A percentile compares a stretch with the other conserved stretches of the same genome.
Evolutionary conservation across 306 rosid species (phyloP).

Genomic region (Quercus cerris): DNA sequence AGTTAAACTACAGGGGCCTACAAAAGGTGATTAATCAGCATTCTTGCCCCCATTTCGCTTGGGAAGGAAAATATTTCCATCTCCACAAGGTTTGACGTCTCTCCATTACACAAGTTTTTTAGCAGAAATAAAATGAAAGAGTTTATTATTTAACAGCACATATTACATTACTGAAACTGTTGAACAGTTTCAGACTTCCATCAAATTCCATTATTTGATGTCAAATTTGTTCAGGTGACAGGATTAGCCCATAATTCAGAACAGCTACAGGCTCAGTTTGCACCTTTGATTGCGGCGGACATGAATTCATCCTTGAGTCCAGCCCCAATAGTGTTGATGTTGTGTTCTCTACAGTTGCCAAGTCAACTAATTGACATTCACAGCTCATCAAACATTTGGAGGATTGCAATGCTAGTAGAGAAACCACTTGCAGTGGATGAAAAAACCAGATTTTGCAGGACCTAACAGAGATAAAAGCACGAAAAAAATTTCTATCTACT

Average conservation of each 20-base stretch:
- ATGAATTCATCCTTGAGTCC: not conserved
- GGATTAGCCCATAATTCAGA: not conserved
- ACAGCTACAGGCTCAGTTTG: not conserved
- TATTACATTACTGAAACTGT: not conserved
- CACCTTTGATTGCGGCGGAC: not conserved
- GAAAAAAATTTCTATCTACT: slow-evolving; percentile 12
- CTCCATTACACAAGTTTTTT: too few relatives aligned
- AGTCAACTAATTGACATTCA: not conserved
- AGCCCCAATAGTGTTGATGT: not conserved
- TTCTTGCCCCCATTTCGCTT: too few relatives aligned
- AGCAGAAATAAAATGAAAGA: too few relatives aligned
- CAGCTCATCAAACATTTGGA: not conserved
- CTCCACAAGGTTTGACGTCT: too few relatives aligned
- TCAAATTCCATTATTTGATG: not conserved
- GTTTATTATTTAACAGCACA: not conserved
- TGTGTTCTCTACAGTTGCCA: not conserved
- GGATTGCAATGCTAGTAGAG: not conserved
- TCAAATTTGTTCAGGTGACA: not conserved
- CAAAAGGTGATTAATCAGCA: too few relatives aligned
- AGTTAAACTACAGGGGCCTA: too few relatives aligned
- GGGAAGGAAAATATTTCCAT: too few relatives aligned
- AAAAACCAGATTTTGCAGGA: not conserved
- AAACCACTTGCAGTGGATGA: not conserved
- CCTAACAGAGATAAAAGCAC: not conserved
- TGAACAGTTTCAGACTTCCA: not conserved